Conservation (phyloP, 148 eudicot species). For the Rhododendron williamsianum region DNA sequence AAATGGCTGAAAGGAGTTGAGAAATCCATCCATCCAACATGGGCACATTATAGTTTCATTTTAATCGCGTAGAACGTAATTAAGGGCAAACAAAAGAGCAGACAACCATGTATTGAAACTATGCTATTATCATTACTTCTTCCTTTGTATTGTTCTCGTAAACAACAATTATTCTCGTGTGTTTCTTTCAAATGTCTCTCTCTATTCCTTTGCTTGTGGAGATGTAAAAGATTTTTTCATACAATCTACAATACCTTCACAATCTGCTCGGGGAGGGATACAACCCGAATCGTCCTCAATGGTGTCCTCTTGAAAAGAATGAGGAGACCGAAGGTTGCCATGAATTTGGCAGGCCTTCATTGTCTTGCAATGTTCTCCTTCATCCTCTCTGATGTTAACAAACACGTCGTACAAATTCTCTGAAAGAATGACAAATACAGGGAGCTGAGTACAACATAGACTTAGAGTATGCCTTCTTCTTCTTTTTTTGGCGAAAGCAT, state of each 20-base stretch:
- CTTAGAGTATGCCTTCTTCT: not conserved
- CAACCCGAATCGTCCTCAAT: constrained; percentile 46
- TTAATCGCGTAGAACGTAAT: not conserved
- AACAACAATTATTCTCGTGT: not conserved
- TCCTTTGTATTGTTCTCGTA: not conserved
- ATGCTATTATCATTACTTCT: not conserved
- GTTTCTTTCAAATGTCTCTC: constrained; percentile 7
- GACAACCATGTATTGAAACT: not conserved
- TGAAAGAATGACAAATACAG: constrained; percentile 15
- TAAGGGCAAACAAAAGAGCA: not conserved
- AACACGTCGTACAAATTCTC: constrained; percentile 87
- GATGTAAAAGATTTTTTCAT: constrained; percentile 59
- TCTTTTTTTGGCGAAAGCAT: not conserved
- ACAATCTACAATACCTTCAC: constrained; percentile 90
- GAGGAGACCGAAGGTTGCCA: constrained; percentile 94
- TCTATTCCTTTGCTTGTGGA: constrained; percentile 24
- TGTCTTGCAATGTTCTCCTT: constrained; percentile 98
- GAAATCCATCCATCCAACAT: not conserved
- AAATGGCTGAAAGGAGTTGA: not conserved
- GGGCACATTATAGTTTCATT: not conserved
- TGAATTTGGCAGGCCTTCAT: constrained; percentile 96
- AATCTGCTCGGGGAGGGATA: constrained; percentile 41
- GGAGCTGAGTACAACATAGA: not conserved
- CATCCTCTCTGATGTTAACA: constrained; percentile 87
- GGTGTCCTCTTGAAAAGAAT: constrained; percentile 39